Conservation (phyloP, 208 protist genomes). For the Trypanosomatidae sp. region DNA sequence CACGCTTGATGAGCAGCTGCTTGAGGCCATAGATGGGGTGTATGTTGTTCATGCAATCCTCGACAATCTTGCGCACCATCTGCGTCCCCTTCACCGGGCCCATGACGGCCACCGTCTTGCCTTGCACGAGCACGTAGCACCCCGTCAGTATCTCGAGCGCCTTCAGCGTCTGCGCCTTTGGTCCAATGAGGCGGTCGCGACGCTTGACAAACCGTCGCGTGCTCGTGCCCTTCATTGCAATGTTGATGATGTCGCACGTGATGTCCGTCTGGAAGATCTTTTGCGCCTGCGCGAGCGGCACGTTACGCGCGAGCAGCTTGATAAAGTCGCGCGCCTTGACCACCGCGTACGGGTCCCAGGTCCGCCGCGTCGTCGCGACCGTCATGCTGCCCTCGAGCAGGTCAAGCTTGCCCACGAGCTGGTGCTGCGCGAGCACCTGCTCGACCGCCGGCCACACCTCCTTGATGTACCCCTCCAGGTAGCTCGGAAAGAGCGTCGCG, state of each 20-base stretch:
- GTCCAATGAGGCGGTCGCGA: slow-evolving; percentile 97
- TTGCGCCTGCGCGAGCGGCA: slow-evolving; percentile 93
- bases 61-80: slow-evolving; percentile 94
- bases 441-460: slow-evolving; percentile 92
- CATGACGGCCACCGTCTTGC: slow-evolving; percentile 95
- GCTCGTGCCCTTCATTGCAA: slow-evolving; percentile 91
- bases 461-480: slow-evolving; percentile 96
- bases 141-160: slow-evolving; percentile 97
- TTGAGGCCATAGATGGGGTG: slow-evolving; percentile 99
- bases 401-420: slow-evolving; percentile 93
- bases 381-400: slow-evolving; percentile 96
- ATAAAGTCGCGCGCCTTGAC: slow-evolving; percentile 98
- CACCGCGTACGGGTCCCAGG: slow-evolving; percentile 98
- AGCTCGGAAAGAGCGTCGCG: slow-evolving; percentile 96
- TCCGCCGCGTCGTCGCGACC: slow-evolving; percentile 96
- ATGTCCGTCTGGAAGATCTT: slow-evolving; percentile 97
- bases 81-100: slow-evolving; percentile 94
- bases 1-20: slow-evolving; percentile 98
- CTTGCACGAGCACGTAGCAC: slow-evolving; percentile 99
- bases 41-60: slow-evolving; percentile 99
- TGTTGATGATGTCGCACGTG: slow-evolving; percentile 98
- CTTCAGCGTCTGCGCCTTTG: slow-evolving; percentile 97
- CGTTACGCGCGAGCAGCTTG: slow-evolving; percentile 94
- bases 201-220: slow-evolving; percentile 98
- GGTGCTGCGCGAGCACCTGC: slow-evolving; percentile 82